A percentile compares a stretch with the other conserved stretches of the same genome.
Evolutionary conservation across 306 rosid genomes (phyloP).

Genomic region (Cucumis hystrix): DNA sequence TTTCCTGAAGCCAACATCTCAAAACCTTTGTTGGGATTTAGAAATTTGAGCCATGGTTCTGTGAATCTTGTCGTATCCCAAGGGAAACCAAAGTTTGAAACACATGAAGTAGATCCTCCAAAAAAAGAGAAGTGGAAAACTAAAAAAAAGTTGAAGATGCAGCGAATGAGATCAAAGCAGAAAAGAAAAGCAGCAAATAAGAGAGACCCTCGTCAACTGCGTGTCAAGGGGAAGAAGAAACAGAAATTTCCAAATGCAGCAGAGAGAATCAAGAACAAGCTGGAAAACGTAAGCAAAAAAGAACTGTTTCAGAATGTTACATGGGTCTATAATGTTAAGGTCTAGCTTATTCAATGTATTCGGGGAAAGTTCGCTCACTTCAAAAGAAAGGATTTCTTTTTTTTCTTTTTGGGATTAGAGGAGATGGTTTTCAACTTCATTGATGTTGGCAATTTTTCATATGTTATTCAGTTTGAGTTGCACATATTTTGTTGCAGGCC

Average conservation of each 20-base stretch:
- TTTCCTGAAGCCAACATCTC: constrained; percentile 10
- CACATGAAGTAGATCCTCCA: constrained; percentile 51
- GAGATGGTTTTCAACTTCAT: neutral
- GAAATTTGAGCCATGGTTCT: constrained; percentile 57
- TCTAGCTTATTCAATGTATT: neutral
- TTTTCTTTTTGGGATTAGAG: no score
- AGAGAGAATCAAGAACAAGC: constrained; percentile 65
- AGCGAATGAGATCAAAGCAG: constrained; percentile 64
- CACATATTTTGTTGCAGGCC: constrained; percentile 33
- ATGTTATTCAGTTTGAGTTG: neutral
- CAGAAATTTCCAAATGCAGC: constrained; percentile 51
- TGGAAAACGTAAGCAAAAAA: constrained; percentile 45
- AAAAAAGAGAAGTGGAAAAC: constrained; percentile 66
- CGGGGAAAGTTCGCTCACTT: neutral
- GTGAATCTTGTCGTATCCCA: constrained; percentile 63
- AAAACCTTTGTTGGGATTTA: constrained; percentile 26
- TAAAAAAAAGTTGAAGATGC: constrained; percentile 70
- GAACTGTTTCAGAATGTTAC: neutral
- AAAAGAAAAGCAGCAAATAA: constrained; percentile 70
- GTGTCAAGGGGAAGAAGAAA: constrained; percentile 59
- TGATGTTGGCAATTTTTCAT: neutral
- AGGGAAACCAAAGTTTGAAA: constrained; percentile 74
- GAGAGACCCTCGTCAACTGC: constrained; percentile 68
- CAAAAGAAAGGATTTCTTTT: neutral
- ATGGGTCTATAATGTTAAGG: neutral